Conservation (phyloP, 2,329 filamentous ascomycete genomes). For the Cytospora mali region DNA sequence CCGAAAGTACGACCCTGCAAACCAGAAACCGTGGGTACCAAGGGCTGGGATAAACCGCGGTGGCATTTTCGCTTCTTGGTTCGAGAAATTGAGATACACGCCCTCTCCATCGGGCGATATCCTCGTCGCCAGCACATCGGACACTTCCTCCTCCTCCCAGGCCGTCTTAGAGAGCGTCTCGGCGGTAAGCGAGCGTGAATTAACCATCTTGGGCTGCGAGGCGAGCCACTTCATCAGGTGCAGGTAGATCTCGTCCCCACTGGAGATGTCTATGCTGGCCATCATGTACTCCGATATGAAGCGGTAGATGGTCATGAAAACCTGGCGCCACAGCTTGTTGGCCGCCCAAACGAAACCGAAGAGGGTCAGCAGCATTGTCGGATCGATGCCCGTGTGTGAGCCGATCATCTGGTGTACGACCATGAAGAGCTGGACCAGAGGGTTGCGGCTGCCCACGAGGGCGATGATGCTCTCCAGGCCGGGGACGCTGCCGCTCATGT, state of each 20-base stretch:
- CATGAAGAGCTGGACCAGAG: constrained; percentile 44
- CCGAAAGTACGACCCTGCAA: constrained; percentile 52
- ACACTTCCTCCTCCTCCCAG: constrained; percentile 59
- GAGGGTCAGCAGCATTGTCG: constrained; percentile 48
- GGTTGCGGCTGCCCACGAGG: constrained; percentile 48
- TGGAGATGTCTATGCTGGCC: constrained; percentile 55
- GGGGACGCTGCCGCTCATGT: constrained; percentile 27
- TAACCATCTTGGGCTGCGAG: constrained; percentile 52
- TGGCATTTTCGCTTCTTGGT: constrained; percentile 55
- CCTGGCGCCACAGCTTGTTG: constrained; percentile 43
- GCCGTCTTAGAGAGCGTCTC: constrained; percentile 58
- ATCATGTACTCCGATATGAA: constrained; percentile 51
- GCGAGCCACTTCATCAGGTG: constrained; percentile 63
- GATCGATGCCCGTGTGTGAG: constrained; percentile 51
- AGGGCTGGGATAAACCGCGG: constrained; percentile 58
- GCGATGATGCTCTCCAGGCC: constrained; percentile 48
- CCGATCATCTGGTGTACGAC: constrained; percentile 51
- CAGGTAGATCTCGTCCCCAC: constrained; percentile 59
- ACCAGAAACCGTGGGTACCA: constrained; percentile 58
- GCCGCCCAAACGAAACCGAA: constrained; percentile 52
- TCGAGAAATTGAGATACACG: constrained; percentile 62
- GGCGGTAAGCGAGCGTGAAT: constrained; percentile 56
- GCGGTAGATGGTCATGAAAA: constrained; percentile 36
- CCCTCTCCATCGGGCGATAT: constrained; percentile 44
- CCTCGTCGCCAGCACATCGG: constrained; percentile 41